Evolutionary conservation across 2,329 filamentous ascomycete species (phyloP).

Genomic region (Raffaelea ambrosiae): DNA sequence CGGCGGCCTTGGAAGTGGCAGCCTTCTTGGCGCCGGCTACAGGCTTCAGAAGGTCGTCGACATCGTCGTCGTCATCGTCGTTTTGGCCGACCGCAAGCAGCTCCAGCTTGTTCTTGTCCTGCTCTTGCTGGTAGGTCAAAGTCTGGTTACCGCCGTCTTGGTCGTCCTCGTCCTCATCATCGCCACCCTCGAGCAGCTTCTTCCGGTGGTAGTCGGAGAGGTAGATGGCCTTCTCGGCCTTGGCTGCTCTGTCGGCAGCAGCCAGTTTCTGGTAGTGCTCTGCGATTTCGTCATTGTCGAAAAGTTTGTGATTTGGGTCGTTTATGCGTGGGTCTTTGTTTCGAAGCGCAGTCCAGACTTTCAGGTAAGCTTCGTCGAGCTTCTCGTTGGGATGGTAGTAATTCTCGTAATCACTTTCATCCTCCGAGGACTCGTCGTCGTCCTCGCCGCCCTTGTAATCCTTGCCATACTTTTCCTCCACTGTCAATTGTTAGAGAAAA

Average conservation of each 20-base stretch:
- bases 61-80: conserved; percentile 41
- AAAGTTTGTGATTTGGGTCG: conserved; percentile 72
- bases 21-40: conserved; percentile 49
- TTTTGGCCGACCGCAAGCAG: conserved; percentile 76
- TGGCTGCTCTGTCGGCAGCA: conserved; percentile 36
- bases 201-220: conserved; percentile 86
- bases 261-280: conserved; percentile 18
- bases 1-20: conserved; percentile 8
- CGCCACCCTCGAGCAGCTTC: conserved; percentile 61
- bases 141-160: conserved; percentile 38
- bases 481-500: conserved; percentile 32
- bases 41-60: conserved; percentile 66
- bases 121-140: conserved; percentile 82
- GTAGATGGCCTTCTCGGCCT: conserved; percentile 64
- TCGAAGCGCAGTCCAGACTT: conserved; percentile 78
- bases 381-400: too few species aligned
- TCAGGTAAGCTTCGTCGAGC: conserved; percentile 80
- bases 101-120: conserved; percentile 69
- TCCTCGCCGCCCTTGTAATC: conserved; percentile 37
- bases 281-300: conserved; percentile 51
- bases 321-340: conserved; percentile 89
- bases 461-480: conserved; percentile 74
- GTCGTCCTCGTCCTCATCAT: conserved; percentile 51
- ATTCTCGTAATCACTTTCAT: conserved; percentile 77
- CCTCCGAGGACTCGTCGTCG: conserved; percentile 48